Percentiles rank a stretch among this genome's conserved stretches.
Evolutionary conservation across 1,284 basidiomycete species (phyloP).

Genomic region (Tylopilus sp.): DNA sequence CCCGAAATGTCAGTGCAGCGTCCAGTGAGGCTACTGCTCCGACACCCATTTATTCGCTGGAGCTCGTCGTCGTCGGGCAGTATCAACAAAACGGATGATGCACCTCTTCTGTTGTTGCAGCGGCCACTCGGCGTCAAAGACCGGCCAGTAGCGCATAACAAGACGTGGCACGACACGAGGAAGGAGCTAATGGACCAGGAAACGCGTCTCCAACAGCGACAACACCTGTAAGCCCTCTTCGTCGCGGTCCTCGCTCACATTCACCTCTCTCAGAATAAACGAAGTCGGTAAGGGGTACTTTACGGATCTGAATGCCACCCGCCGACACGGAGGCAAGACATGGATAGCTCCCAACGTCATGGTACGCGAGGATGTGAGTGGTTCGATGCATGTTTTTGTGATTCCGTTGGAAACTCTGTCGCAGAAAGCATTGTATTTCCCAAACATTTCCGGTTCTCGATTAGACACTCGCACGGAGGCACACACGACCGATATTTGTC

Average conservation of each 20-base stretch:
- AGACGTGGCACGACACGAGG: constrained; percentile 62
- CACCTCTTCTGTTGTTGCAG: constrained; percentile 51
- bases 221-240: constrained; percentile 60
- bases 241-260: background rate
- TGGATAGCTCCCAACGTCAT: constrained; percentile 90
- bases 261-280: constrained; percentile 56
- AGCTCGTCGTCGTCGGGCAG: constrained; percentile 25
- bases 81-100: constrained; percentile 8
- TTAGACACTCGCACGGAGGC: constrained; percentile 51
- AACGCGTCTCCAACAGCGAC: constrained; percentile 64
- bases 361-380: constrained; percentile 77
- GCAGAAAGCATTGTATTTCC: constrained; percentile 87
- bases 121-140: constrained; percentile 64
- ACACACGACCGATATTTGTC: constrained; percentile 77
- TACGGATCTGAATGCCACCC: constrained; percentile 79
- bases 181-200: constrained; percentile 72
- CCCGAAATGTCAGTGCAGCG: constrained; percentile 23
- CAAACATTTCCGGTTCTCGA: constrained; percentile 77
- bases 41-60: constrained; percentile 18
- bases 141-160: constrained; percentile 62
- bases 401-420: constrained; percentile 7
- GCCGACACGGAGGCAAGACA: constrained; percentile 85
- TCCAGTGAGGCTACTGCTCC: constrained; percentile 10
- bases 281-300: constrained; percentile 89
- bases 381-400: background rate